These are phyloP conservation scores for Nothomitra cinnamomea DNA, from an alignment of 2,329 filamentous ascomycete genomes.

Conservation along the genomic window DNA sequence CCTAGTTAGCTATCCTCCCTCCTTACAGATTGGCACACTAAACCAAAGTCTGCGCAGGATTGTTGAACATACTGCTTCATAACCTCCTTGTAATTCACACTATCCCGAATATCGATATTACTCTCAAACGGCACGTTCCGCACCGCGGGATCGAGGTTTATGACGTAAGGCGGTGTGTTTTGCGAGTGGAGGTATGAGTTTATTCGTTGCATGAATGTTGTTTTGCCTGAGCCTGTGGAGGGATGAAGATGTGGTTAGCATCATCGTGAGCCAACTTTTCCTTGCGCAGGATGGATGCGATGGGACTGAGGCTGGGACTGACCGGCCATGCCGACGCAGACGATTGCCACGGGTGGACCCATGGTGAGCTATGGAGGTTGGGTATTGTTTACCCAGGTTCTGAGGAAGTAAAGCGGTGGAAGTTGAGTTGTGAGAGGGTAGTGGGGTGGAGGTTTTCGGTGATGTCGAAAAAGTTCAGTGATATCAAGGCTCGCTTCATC, in stretches of 20 bases:
- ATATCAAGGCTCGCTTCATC: neutral
- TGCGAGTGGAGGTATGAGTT: conserved; percentile 80
- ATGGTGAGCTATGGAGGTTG: conserved; percentile 25
- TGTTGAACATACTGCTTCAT: conserved; percentile 71
- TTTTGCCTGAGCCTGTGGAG: conserved; percentile 70
- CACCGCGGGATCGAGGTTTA: conserved; percentile 94
- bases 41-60: too few relatives aligned
- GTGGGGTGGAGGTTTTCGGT: neutral
- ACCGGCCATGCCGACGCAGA: conserved; percentile 96
- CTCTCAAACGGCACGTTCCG: conserved; percentile 84
- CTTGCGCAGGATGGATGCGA: conserved; percentile 4
- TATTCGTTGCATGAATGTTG: conserved; percentile 99
- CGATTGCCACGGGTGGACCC: conserved; percentile 56
- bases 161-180: conserved; percentile 72
- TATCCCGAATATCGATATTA: conserved; percentile 98
- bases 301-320: conserved; percentile 14
- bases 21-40: too few relatives aligned
- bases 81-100: conserved; percentile 97
- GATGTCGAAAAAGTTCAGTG: neutral
- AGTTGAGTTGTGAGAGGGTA: neutral
- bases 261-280: neutral
- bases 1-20: too few relatives aligned
- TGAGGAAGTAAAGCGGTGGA: conserved; percentile 13
- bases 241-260: neutral
- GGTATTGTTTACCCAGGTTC: conserved; percentile 18